A percentile compares a stretch with the other conserved stretches of the same genome.
phyloP scores from a whole-genome alignment of 2,329 filamentous ascomycete species.

The Pestalotiopsis fici region DNA sequence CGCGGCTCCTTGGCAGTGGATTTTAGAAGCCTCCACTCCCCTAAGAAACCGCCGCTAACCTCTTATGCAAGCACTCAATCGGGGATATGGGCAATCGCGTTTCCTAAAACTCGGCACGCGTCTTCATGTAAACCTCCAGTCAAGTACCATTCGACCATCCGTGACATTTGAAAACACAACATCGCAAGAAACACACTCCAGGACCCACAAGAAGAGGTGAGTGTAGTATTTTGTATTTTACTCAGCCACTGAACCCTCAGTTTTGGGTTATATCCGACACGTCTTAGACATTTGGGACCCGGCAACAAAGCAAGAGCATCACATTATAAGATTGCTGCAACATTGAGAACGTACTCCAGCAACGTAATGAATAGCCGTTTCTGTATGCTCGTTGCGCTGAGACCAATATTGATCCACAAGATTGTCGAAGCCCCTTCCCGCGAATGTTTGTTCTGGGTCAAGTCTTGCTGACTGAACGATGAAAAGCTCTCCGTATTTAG shows the following conservation, averaged over 20 bases:
- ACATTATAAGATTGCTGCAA: too few species aligned
- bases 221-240: too few species aligned
- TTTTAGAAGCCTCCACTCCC: neutral
- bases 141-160: too few species aligned
- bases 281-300: too few species aligned
- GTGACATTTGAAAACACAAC: too few species aligned
- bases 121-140: neutral
- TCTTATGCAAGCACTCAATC: constrained; percentile 2
- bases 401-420: neutral
- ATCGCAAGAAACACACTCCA: too few species aligned
- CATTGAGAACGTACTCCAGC: too few species aligned
- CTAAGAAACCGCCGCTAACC: neutral
- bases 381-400: neutral
- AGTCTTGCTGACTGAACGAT: neutral
- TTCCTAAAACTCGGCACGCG: constrained; percentile 9
- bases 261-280: too few species aligned
- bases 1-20: neutral
- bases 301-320: too few species aligned
- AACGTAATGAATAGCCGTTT: too few species aligned
- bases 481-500: neutral
- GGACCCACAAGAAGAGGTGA: too few species aligned
- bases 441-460: neutral
- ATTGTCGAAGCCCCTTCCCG: neutral
- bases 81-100: constrained; percentile 8
- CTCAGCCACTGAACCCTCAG: too few species aligned